A percentile compares a stretch with the other conserved stretches of the same genome.
Conservation (phyloP, 2,329 filamentous ascomycete species). For the Gnomoniopsis smithogilvyi region DNA sequence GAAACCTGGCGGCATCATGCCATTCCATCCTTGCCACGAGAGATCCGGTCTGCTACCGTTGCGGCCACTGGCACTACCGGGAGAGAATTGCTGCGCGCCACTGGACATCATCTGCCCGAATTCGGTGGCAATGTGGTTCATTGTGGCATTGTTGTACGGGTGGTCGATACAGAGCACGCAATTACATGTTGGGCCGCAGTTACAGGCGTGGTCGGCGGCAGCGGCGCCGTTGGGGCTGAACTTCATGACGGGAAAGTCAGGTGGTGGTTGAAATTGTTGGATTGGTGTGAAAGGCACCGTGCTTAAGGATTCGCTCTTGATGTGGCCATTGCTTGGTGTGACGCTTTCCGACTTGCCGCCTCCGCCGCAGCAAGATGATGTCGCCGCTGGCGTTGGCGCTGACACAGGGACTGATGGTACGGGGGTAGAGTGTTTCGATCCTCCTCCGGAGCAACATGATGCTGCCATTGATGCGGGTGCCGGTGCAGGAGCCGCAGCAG, state of each 20-base stretch:
- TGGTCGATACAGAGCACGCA: constrained; percentile 67
- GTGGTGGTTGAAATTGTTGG: constrained; percentile 33
- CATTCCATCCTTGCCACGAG: constrained; percentile 12
- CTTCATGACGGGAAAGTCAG: constrained; percentile 36
- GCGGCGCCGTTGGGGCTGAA: constrained; percentile 24
- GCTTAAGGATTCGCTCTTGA: constrained; percentile 23
- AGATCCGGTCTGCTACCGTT: constrained; percentile 18
- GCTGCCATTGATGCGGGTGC: not conserved
- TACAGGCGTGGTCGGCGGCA: constrained; percentile 43
- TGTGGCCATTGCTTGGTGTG: constrained; percentile 18
- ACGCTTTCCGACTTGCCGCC: constrained; percentile 36
- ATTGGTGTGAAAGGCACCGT: constrained; percentile 20
- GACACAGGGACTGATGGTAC: not conserved
- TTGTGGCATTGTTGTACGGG: constrained; percentile 64
- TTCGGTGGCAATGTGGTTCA: constrained; percentile 27
- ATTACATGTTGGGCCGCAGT: constrained; percentile 63
- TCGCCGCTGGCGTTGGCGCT: not conserved
- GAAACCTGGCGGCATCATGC: constrained; percentile 13
- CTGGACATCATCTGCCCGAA: constrained; percentile 30
- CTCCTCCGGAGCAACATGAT: constrained; percentile 10
- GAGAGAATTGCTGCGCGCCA: constrained; percentile 17
- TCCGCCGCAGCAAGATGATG: constrained; percentile 30
- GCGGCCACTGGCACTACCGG: not conserved
- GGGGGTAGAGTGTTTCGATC: not conserved
- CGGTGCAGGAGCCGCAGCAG: constrained; percentile 22